A percentile compares a stretch with the other conserved stretches of the same genome.
Evolutionary conservation across 192 early-diverging fungal species (phyloP).

Genomic region (Allomyces macrogynus): DNA sequence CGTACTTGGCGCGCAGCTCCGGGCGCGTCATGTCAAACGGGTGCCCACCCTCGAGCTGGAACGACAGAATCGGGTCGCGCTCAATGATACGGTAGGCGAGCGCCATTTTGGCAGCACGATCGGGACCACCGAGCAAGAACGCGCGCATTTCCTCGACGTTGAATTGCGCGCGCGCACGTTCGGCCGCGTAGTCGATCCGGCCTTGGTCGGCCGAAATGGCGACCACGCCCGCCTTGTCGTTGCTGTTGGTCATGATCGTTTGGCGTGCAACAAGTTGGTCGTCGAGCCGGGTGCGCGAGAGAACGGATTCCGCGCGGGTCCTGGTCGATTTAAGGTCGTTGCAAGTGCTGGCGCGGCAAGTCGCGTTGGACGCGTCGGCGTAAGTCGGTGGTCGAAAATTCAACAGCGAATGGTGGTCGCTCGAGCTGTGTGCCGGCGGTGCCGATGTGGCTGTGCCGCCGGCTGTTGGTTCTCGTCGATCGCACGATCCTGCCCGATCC

Average conservation of each 20-base stretch:
- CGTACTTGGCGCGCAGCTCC: background rate
- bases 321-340: too few relatives aligned
- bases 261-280: too few relatives aligned
- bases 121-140: constrained; percentile 22
- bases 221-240: background rate
- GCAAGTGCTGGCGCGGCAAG: too few relatives aligned
- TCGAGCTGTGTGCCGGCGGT: too few relatives aligned
- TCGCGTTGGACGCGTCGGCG: too few relatives aligned
- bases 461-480: too few relatives aligned
- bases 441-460: too few relatives aligned
- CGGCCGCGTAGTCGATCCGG: constrained; percentile 19
- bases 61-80: constrained; percentile 9
- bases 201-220: background rate
- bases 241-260: background rate
- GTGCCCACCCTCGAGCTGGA: background rate
- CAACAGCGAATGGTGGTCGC: too few relatives aligned
- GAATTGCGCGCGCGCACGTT: constrained; percentile 29
- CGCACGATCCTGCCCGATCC: too few relatives aligned
- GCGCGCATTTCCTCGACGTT: constrained; percentile 24
- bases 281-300: too few relatives aligned
- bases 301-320: too few relatives aligned
- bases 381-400: too few relatives aligned
- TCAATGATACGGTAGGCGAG: constrained; percentile 3
- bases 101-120: constrained; percentile 3
- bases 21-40: constrained; percentile 3